phyloP scores from a whole-genome alignment of 2,329 filamentous ascomycete genomes.

The Fusarium guadeloupense region DNA sequence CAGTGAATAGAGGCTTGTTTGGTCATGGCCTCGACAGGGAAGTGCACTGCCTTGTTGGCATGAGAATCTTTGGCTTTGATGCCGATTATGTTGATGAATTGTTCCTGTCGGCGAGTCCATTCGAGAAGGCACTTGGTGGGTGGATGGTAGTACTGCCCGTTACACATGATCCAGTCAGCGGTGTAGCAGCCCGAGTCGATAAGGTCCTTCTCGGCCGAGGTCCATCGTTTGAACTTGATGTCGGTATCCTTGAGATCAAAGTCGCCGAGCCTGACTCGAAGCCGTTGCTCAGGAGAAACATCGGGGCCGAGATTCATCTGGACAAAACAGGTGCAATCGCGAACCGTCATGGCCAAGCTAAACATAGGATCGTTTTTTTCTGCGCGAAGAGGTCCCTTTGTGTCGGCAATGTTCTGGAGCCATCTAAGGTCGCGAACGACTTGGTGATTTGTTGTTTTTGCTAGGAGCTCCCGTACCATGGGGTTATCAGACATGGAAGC shows the following conservation, averaged over 20 bases:
- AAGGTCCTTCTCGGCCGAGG: constrained; percentile 67
- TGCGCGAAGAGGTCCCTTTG: constrained; percentile 54
- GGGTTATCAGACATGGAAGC: constrained; percentile 22
- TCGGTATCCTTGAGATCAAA: constrained; percentile 78
- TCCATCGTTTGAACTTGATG: constrained; percentile 76
- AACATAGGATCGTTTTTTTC: constrained; percentile 59
- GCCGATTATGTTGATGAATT: constrained; percentile 35
- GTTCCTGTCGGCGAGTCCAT: constrained; percentile 35
- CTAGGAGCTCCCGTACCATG: constrained; percentile 37
- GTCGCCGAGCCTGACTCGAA: constrained; percentile 74
- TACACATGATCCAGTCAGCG: constrained; percentile 51
- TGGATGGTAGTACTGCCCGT: constrained; percentile 47
- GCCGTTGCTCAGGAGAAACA: constrained; percentile 36
- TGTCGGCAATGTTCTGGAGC: constrained; percentile 56
- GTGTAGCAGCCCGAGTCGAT: constrained; percentile 76
- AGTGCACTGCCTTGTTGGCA: constrained; percentile 22
- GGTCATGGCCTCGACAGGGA: constrained; percentile 23
- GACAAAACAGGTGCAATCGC: constrained; percentile 81
- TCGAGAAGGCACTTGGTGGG: constrained; percentile 51
- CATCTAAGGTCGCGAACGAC: constrained; percentile 48
- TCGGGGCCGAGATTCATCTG: constrained; percentile 56
- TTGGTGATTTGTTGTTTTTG: constrained; percentile 46
- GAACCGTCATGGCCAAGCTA: constrained; percentile 78
- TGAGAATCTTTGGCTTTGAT: constrained; percentile 32
- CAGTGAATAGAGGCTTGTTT: constrained; percentile 25